Evolutionary conservation across 495 filamentous ascomycete species (phyloP).

Genomic region (Neurospora pannonica): DNA sequence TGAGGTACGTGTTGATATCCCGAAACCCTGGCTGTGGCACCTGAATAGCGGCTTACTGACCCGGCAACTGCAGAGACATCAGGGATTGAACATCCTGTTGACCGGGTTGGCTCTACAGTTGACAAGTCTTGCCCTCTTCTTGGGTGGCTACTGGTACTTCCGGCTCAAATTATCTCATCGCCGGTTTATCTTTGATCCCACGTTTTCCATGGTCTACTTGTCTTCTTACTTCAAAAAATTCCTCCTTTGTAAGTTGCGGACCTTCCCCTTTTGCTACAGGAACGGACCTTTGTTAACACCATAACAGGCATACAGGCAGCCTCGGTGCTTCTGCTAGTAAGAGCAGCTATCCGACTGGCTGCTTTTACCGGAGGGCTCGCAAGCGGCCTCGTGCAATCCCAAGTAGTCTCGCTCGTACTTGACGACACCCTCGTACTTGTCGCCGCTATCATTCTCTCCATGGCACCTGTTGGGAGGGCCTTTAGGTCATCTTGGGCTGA

Average conservation of each 20-base stretch:
- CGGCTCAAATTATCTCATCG: conserved; percentile 19
- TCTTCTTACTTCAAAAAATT: conserved; percentile 26
- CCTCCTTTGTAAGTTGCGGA: conserved; percentile 22
- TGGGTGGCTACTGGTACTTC: conserved; percentile 23
- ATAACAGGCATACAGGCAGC: conserved; percentile 18
- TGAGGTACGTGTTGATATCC: conserved; percentile 11
- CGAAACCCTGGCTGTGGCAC: background rate
- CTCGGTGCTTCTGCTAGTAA: conserved; percentile 21
- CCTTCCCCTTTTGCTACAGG: background rate
- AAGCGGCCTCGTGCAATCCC: conserved; percentile 18
- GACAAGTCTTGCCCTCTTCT: conserved; percentile 22
- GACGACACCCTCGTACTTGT: conserved; percentile 31
- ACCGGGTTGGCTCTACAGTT: conserved; percentile 30
- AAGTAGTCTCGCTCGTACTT: conserved; percentile 21
- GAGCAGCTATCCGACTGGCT: conserved; percentile 25
- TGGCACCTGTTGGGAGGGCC: conserved; percentile 13
- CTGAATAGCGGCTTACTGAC: background rate
- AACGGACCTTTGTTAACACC: conserved; percentile 2
- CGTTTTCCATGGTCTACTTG: conserved; percentile 21
- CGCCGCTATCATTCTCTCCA: conserved; percentile 17
- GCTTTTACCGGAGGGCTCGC: conserved; percentile 20
- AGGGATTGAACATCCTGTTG: conserved; percentile 23
- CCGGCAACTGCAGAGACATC: conserved; percentile 18
- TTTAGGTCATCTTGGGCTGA: conserved; percentile 22
- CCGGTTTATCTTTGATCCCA: conserved; percentile 22